phyloP scores from a whole-genome alignment of 2,329 filamentous ascomycete species.

The Lecanoromycetidae sp. region DNA sequence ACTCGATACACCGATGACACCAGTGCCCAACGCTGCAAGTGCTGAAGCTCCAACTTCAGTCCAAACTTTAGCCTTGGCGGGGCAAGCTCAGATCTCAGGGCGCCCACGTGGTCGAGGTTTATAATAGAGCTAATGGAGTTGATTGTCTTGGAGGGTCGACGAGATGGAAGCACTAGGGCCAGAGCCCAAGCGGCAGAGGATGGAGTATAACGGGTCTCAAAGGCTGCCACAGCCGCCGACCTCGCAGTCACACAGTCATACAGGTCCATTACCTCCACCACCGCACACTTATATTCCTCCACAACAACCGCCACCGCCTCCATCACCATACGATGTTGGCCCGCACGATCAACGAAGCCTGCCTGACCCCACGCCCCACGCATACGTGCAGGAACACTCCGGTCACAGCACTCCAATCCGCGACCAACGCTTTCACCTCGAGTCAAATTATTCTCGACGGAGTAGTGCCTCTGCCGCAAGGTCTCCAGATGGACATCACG shows the following conservation, averaged over 20 bases:
- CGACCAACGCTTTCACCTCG: conserved; percentile 15
- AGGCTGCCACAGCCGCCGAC: conserved; percentile 11
- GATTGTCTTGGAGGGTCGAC: conserved; percentile 3
- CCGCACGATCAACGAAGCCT: conserved; percentile 14
- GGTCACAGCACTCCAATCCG: conserved; percentile 18
- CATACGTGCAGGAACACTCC: conserved; percentile 17
- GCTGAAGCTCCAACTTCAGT: neutral
- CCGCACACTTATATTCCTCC: conserved; percentile 12
- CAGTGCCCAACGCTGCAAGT: neutral
- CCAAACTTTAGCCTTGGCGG: conserved; percentile 4
- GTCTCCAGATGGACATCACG: conserved; percentile 16
- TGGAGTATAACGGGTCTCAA: conserved; percentile 13
- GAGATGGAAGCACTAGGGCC: conserved; percentile 16
- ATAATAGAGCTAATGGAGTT: conserved; percentile 10
- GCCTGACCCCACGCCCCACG: conserved; percentile 16
- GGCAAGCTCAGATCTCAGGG: neutral
- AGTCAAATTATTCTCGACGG: conserved; percentile 15
- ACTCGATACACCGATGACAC: neutral
- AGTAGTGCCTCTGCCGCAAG: conserved; percentile 16
- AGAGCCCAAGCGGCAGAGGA: conserved; percentile 15
- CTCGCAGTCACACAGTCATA: conserved; percentile 13
- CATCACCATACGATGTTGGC: conserved; percentile 15
- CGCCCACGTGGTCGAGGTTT: conserved; percentile 2
- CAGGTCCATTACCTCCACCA: conserved; percentile 11
- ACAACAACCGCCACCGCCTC: conserved; percentile 15